A percentile compares a stretch with the other conserved stretches of the same genome.
Conservation (phyloP, 2,329 filamentous ascomycete species). For the Exophiala oligosperma region DNA sequence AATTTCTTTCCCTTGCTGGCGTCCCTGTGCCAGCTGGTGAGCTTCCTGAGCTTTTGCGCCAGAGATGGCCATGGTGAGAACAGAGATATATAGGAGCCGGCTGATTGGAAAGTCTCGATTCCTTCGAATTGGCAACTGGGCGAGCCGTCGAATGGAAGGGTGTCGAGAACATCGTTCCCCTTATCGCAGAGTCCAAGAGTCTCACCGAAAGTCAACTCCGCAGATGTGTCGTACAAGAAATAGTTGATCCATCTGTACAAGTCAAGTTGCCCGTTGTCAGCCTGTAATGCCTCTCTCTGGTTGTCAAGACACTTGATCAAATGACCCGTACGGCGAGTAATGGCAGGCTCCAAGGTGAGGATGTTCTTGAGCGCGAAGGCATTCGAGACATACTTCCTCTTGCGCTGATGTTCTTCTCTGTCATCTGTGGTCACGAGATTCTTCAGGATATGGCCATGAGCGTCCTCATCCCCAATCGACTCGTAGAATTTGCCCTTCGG, state of each 20-base stretch:
- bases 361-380: conserved; percentile 2
- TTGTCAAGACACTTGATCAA: not conserved
- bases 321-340: not conserved
- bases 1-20: not conserved
- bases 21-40: not conserved
- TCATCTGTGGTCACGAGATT: not conserved
- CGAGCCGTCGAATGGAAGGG: not conserved
- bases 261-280: not conserved
- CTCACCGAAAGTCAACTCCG: not conserved
- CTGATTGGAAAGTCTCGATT: not conserved
- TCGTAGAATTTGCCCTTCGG: not conserved
- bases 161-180: not conserved
- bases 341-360: not conserved
- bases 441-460: not conserved
- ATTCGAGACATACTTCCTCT: not conserved
- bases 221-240: not conserved
- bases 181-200: not conserved
- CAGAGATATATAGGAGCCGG: not conserved
- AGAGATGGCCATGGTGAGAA: not conserved
- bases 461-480: not conserved
- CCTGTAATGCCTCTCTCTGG: not conserved
- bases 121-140: not conserved
- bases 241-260: not conserved
- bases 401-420: not conserved
- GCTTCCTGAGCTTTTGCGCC: not conserved